A percentile compares a stretch with the other conserved stretches of the same genome.
Conservation (phyloP, 106 monocot species). For the Vanilla planifolia region DNA sequence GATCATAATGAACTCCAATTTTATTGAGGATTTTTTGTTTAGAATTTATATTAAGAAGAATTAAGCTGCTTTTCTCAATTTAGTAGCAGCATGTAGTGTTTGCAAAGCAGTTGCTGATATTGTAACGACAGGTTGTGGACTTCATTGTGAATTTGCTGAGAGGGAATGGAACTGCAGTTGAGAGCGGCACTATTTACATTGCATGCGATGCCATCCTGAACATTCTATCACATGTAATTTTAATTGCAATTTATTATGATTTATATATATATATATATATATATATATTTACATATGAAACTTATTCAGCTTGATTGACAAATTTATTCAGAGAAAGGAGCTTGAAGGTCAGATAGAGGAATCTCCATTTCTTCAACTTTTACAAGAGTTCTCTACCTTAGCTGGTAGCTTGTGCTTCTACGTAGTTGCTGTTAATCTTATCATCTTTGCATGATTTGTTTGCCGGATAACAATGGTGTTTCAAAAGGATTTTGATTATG, state of each 20-base stretch:
- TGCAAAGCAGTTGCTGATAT: background rate
- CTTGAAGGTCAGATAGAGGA: slow-evolving; percentile 32
- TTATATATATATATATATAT: background rate
- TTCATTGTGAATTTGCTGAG: slow-evolving; percentile 56
- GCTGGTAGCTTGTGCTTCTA: slow-evolving; percentile 40
- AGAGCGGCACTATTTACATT: slow-evolving; percentile 46
- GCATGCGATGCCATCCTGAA: slow-evolving; percentile 91
- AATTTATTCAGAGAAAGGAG: slow-evolving; percentile 40
- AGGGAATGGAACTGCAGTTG: slow-evolving; percentile 17
- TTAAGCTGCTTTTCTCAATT: too few relatives aligned
- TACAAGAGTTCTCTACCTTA: slow-evolving; percentile 57
- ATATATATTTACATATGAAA: background rate
- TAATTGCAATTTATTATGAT: background rate
- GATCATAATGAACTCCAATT: too few relatives aligned
- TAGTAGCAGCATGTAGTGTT: background rate
- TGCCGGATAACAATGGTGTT: too few relatives aligned
- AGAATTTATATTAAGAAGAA: too few relatives aligned
- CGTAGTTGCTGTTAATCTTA: background rate
- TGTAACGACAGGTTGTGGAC: slow-evolving; percentile 44
- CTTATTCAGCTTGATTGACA: background rate
- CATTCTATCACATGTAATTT: slow-evolving; percentile 61
- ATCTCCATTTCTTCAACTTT: slow-evolving; percentile 30
- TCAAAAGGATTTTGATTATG: background rate
- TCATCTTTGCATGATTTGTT: background rate
- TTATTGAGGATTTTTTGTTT: background rate